A percentile compares a stretch with the other conserved stretches of the same genome.
phyloP scores from a whole-genome alignment of 1,284 basidiomycete species.

The Ceratobasidium sp. region DNA sequence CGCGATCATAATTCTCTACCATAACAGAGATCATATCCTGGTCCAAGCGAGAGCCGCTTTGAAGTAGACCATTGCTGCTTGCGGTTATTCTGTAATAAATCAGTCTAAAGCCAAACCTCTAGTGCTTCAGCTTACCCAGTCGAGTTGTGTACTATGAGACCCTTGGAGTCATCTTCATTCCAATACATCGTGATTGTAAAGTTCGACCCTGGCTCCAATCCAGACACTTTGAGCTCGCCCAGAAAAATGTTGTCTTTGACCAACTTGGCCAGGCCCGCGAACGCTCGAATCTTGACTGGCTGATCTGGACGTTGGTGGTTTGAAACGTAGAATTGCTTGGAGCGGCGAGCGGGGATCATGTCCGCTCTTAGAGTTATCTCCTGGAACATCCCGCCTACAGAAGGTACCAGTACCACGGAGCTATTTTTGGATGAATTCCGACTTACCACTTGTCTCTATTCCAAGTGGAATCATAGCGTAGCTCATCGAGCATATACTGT shows the following conservation, averaged over 20 bases:
- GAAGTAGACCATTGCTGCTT: not conserved
- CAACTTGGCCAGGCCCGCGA: not conserved
- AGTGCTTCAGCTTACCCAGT: not conserved
- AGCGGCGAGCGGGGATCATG: not conserved
- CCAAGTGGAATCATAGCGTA: not conserved
- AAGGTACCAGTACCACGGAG: not conserved
- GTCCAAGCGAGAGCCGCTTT: not conserved
- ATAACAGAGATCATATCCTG: not conserved
- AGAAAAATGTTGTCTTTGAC: not conserved
- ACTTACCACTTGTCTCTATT: slow-evolving; percentile 11
- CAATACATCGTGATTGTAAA: not conserved
- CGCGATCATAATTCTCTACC: not conserved
- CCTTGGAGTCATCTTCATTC: not conserved
- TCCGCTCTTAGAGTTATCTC: not conserved
- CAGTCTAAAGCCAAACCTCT: not conserved
- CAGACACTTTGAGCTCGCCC: not conserved
- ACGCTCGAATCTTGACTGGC: not conserved
- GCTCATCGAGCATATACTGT: not conserved
- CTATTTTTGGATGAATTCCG: not conserved
- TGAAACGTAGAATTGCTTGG: not conserved
- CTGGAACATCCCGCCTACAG: not conserved
- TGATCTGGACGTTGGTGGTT: too few species aligned
- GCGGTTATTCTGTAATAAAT: not conserved
- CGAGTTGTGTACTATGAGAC: not conserved
- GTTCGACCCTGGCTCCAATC: not conserved